Evolutionary conservation across 169 alveolate genomes (phyloP), one percentile per base, ranked within the genome.

Genomic region (Plasmodium ovale): DNA sequence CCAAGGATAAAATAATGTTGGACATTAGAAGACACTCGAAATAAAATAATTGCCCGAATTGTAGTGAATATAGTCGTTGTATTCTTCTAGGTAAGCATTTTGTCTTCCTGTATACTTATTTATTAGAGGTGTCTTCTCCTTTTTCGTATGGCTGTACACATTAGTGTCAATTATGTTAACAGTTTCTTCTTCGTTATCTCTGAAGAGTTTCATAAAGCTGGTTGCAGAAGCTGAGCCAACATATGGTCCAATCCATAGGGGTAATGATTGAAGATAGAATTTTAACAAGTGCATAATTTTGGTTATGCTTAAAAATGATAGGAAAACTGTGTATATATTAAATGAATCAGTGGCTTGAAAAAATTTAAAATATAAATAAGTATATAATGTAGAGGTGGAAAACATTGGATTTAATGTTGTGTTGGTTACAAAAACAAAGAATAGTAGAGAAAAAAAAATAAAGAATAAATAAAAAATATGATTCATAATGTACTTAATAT

Each of bases 221-320:
- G 88, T 62, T 16, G 88, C 88, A 60, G 42, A 60, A 35, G 88
- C 74, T 39, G 88, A 74, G 14, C 88, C 88, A 25, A 47, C 72
- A 59, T 74, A 74, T 1, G 88, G 88, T n/a, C 88, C 88, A 27
- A 74, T 60, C 88, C 88, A 74, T 65, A 74, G 42, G 16, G 88
- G 88, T 47, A 74, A 16, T 4, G 88, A 74, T 39, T 62, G 56
- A 44, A 74, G 58, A 51, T 74, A 74, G 23, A 74, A 74, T 14
- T 39, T 74, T 31, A 74, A 7, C 19, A 74, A 14, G 35, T 74
- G 88, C 4, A 74, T 44, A 60, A 74, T 74, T 33, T 74, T 74
- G 4, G 77, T 47, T 5, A 74, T 35, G 60, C 88, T 74, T 74
- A 74, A 74, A 74, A 74, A 74, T 7, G 88, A 74, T 16, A 60